Base-by-base conservation (phyloP, 306 rosid species). In the Acacia acuminata region DNA sequence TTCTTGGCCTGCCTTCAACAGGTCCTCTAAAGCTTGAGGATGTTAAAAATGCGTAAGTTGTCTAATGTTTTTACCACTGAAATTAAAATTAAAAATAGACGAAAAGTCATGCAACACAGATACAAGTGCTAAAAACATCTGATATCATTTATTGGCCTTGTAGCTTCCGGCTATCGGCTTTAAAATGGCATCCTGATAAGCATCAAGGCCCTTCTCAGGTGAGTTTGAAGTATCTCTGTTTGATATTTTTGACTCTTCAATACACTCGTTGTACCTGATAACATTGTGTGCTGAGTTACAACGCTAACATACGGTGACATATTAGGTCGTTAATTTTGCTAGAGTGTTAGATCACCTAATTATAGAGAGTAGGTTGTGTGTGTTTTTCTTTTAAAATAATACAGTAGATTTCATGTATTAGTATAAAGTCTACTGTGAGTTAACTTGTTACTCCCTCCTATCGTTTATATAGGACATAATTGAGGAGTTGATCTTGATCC, bases 181-280 rank as follows among this genome's bases (percentile, higher is more conserved):
- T 92, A n/a, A 95, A 93, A 86, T 95, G 98, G 99, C 97, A 93
- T 88, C 99, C 97, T 78, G 99, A 95, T 84, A 92, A 89, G 85
- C 98, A 95, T 86, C 94, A 89, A 75, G 96, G 93, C 88, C 76
- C 94, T 86, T 93, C 96, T 19, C 92, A 93, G 97, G 99, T 91
- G 82, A 69, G 92, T 85, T 82, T 86, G 70, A 61, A 70, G 36
- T 64, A 45, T 42, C 69, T 60, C 67, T 24, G 34, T 24, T 61
- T 61, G 19, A 24, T 25, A 25, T 50, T 42, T 75, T 71, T 82
- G 27, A 43, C 51, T 53, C 79, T 32, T 82, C 38, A 47, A 79
- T 56, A 7, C 75, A 34, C 27, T 45, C 56, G 27, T 16, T 15
- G 58, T 19, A 53, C 20, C 40, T 27, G 13, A 27, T 64, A 30